These are phyloP conservation scores for Talaromyces albobiverticillius DNA, from an alignment of 2,329 filamentous ascomycete genomes.

Conservation along the genomic window DNA sequence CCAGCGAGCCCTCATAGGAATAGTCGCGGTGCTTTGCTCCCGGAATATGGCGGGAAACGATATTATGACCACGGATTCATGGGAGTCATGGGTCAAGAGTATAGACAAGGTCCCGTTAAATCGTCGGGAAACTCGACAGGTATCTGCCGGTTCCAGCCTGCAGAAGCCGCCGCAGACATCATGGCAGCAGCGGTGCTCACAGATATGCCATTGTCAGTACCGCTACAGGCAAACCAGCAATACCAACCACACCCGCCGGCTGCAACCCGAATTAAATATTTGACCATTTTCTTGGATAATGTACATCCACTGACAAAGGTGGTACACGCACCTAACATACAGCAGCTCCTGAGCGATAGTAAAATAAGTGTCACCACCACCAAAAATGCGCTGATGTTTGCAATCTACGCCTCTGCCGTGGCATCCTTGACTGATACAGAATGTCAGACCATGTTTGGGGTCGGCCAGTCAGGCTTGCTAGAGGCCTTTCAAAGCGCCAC, in stretches of 20 bases:
- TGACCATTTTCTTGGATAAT: background rate
- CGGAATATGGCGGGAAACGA: constrained; percentile 2
- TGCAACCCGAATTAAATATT: background rate
- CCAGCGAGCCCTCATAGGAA: no score
- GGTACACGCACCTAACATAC: background rate
- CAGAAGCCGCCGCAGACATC: background rate
- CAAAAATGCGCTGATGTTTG: background rate
- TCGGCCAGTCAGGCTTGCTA: background rate
- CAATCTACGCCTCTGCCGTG: background rate
- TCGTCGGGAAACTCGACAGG: no score
- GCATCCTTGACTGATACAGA: background rate
- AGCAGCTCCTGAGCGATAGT: background rate
- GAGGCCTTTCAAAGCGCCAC: background rate
- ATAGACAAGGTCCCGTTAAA: background rate
- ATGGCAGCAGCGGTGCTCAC: background rate
- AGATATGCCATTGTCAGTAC: background rate
- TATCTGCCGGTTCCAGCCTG: background rate
- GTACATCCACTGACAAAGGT: background rate
- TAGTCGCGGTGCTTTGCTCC: background rate
- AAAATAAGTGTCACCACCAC: background rate
- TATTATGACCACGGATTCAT: constrained; percentile 5
- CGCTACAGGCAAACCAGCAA: background rate
- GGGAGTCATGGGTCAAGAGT: constrained; percentile 1
- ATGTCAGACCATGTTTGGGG: background rate
- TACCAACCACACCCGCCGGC: background rate